Evolutionary conservation across 2,329 filamentous ascomycete species (phyloP), one percentile per base, ranked within the genome.

Genomic region (Dichotomopilus funicola): DNA sequence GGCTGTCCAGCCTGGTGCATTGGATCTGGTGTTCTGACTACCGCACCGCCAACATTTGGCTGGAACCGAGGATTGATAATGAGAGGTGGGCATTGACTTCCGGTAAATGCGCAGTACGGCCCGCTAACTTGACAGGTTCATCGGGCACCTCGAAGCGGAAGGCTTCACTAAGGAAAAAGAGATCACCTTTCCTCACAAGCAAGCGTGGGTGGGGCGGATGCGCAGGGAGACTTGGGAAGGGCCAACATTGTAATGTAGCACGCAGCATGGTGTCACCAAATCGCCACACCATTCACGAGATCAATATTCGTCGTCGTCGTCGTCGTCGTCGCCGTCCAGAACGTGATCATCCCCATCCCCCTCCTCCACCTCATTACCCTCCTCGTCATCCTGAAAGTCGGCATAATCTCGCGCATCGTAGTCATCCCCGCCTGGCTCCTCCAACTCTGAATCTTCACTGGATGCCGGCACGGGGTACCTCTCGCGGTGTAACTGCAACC

Each of bases 61-160:
- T 97, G 64, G 94, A 99, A 73, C 94, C 94, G 2, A 81, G 94
- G 67, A 80, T 97, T 10, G 94, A 99, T 69, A 97, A 99, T 69
- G 75, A 79, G 55, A 91, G 88, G 92, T 96, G 70, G 72, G 85
- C 19, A 27, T 27, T 61, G 10, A 6, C 6, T 37, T 10, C 12
- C 37, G 19, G 8, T 27, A 10, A 4, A 7, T 19, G 2, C 35
- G 1, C 13, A n/a, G 33, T 45, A n/a, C n/a, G 50, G 35, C 43
- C 61, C 37, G 61, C 36, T 38, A 1, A 1, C 4, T 12, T 10
- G 4, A n/a, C 62, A 90, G 87, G 63, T 78, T 91, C 54, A 83
- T 87, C 61, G 70, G 77, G 6, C 89, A 92, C 59, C 79, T 95
- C 12, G 80, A 88, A 59, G 73, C 81, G 6, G 78, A 80, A 0